Conservation (phyloP, 257 asterid genomes). For the Mitragyna speciosa region DNA sequence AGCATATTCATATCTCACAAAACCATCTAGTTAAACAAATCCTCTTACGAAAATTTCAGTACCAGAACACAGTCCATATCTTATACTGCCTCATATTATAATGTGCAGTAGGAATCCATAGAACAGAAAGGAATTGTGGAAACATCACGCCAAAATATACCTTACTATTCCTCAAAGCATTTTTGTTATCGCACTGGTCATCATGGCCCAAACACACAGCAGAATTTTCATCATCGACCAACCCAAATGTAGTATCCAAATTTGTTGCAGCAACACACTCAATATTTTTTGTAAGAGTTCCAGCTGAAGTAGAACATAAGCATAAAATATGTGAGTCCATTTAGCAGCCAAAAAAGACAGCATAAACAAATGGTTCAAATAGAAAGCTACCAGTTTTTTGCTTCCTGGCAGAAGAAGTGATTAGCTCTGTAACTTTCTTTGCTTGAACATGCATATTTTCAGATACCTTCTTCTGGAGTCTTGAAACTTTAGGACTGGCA, state of each 20-base stretch:
- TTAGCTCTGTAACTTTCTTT: slow-evolving; percentile 69
- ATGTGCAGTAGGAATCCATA: neutral
- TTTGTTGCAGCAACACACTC: slow-evolving; percentile 49
- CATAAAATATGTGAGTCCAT: too few species aligned
- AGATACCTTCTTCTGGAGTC: slow-evolving; percentile 59
- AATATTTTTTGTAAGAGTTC: slow-evolving; percentile 41
- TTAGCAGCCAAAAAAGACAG: neutral
- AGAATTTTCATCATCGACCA: slow-evolving; percentile 48
- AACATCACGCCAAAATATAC: slow-evolving; percentile 31
- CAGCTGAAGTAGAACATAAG: slow-evolving; percentile 46
- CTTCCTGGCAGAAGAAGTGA: slow-evolving; percentile 91
- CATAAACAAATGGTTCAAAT: slow-evolving; percentile 14
- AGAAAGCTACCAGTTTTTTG: slow-evolving; percentile 62
- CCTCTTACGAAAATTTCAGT: too few species aligned
- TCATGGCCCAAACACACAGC: slow-evolving; percentile 37
- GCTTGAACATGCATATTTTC: slow-evolving; percentile 60
- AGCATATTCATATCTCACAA: neutral
- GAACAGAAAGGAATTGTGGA: slow-evolving; percentile 6
- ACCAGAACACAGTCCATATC: neutral
- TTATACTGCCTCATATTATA: neutral
- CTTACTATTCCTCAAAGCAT: slow-evolving; percentile 36
- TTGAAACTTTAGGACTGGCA: slow-evolving; percentile 59
- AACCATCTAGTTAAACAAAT: neutral
- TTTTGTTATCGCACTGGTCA: slow-evolving; percentile 32
- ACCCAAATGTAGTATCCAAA: slow-evolving; percentile 58